Evolutionary conservation across 2,329 filamentous ascomycete genomes (phyloP).

Genomic region (Stachybotrys chlorohalonatus): DNA sequence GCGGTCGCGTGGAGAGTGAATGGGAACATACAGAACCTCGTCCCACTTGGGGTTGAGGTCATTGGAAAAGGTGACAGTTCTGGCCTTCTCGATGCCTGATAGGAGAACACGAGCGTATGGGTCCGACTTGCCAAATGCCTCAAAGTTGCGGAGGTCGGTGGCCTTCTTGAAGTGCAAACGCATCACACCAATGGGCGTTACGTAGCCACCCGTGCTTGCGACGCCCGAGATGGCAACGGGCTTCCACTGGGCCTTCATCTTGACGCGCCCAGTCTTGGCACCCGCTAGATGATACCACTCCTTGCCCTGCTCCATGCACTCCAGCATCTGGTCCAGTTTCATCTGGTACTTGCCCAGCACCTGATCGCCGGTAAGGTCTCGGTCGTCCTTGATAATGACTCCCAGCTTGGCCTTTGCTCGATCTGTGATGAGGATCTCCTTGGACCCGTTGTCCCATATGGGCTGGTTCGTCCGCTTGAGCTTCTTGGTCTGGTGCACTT

Average conservation of each 20-base stretch:
- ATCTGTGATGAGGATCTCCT: constrained; percentile 93
- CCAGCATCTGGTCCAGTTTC: constrained; percentile 86
- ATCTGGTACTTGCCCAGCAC: constrained; percentile 90
- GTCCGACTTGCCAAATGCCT: constrained; percentile 94
- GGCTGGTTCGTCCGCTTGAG: constrained; percentile 96
- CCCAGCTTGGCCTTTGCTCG: constrained; percentile 84
- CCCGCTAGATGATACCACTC: constrained; percentile 92
- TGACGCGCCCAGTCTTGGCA: constrained; percentile 73
- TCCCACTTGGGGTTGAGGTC: constrained; percentile 94
- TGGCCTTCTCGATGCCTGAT: constrained; percentile 81
- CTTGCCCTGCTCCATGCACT: constrained; percentile 82
- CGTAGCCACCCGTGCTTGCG: constrained; percentile 76
- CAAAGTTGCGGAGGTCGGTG: constrained; percentile 77
- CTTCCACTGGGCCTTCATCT: constrained; percentile 91
- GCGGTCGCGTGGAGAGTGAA: constrained; percentile 77
- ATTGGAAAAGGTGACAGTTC: constrained; percentile 93
- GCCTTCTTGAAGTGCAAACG: constrained; percentile 85
- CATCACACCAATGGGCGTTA: constrained; percentile 91
- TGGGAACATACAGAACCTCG: constrained; percentile 86
- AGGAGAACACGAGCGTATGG: constrained; percentile 84
- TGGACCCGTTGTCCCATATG: constrained; percentile 86
- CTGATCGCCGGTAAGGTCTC: constrained; percentile 74
- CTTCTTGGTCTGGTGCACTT: constrained; percentile 81
- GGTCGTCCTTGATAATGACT: constrained; percentile 89
- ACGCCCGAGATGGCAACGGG: constrained; percentile 80